A percentile compares a stretch with the other conserved stretches of the same genome.
Conservation (phyloP, 805 yeast genomes). For the Ogataea parapolymorpha region DNA sequence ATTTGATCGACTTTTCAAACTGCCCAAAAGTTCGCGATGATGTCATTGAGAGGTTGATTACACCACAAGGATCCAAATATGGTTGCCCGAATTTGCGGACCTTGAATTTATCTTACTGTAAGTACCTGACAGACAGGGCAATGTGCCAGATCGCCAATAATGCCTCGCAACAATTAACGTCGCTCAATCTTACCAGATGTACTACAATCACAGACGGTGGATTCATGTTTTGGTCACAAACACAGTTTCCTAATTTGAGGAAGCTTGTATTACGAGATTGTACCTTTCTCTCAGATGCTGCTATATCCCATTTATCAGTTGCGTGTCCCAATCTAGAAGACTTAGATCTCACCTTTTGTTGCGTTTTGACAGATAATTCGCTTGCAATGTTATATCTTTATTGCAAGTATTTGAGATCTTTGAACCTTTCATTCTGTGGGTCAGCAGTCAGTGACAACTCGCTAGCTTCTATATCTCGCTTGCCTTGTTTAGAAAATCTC, state of each 20-base stretch:
- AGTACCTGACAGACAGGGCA: constrained; percentile 64
- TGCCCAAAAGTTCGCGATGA: constrained; percentile 72
- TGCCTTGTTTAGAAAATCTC: constrained; percentile 46
- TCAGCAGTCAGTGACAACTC: constrained; percentile 76
- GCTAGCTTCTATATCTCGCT: constrained; percentile 55
- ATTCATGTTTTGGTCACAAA: constrained; percentile 60
- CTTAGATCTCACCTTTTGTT: constrained; percentile 68
- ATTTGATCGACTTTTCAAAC: constrained; percentile 63
- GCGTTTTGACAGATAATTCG: constrained; percentile 67
- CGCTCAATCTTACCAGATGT: constrained; percentile 66
- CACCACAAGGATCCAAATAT: constrained; percentile 37
- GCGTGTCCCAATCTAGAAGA: constrained; percentile 56
- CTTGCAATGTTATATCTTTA: constrained; percentile 64
- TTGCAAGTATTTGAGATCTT: constrained; percentile 49
- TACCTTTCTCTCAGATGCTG: constrained; percentile 64
- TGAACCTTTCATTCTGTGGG: constrained; percentile 73
- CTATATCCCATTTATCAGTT: constrained; percentile 58
- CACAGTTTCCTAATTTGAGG: constrained; percentile 50
- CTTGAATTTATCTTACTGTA: constrained; percentile 68
- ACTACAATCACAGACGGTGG: constrained; percentile 77
- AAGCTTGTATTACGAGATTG: constrained; percentile 64
- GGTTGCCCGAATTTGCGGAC: constrained; percentile 61
- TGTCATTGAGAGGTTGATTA: constrained; percentile 66
- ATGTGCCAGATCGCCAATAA: constrained; percentile 60
- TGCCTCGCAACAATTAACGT: constrained; percentile 52